phyloP scores from a whole-genome alignment of 1,139 yeast species.

The Kodamaea sp. region DNA sequence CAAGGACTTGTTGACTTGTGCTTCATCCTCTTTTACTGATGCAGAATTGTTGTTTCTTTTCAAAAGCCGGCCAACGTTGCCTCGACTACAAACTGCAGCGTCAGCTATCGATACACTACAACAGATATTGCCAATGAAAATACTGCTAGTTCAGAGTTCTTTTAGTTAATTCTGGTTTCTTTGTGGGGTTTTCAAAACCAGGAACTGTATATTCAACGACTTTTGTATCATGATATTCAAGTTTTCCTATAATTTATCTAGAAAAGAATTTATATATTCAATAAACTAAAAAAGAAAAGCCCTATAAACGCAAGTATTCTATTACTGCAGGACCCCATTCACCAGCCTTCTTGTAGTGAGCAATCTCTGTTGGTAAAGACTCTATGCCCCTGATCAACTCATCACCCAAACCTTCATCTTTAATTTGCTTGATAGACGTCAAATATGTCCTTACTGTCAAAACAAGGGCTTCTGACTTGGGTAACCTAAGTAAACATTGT shows the following conservation, averaged over 20 bases:
- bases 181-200: no score
- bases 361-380: slow-evolving; percentile 54
- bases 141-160: no score
- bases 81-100: no score
- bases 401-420: slow-evolving; percentile 32
- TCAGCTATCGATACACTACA: no score
- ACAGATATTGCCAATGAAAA: no score
- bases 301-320: slow-evolving; percentile 29
- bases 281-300: neutral
- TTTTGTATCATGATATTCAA: no score
- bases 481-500: slow-evolving; percentile 39
- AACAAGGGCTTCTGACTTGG: slow-evolving; percentile 34
- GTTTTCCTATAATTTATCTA: neutral
- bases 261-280: neutral
- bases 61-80: no score
- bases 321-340: slow-evolving; percentile 68
- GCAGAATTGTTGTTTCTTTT: no score
- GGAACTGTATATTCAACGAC: no score
- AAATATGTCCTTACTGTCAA: slow-evolving; percentile 43
- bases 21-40: no score
- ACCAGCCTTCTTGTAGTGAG: slow-evolving; percentile 55
- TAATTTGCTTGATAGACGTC: slow-evolving; percentile 34
- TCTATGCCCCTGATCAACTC: slow-evolving; percentile 58
- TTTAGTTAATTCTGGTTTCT: no score
- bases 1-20: no score